Conservation (phyloP, 177 flowering plant genomes). For the Vitis hybrid region DNA sequence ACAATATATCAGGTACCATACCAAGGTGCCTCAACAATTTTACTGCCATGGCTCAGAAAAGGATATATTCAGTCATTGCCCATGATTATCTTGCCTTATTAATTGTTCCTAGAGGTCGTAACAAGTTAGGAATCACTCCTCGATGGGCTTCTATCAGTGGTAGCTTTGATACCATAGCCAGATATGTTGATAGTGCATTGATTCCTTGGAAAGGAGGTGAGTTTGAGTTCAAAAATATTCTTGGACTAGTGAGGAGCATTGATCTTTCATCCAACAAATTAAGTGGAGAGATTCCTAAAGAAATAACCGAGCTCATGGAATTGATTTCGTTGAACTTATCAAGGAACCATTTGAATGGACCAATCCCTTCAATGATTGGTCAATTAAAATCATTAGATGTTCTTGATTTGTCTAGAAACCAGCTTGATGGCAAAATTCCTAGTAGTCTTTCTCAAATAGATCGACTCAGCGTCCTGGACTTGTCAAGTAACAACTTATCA, state of each 20-base stretch:
- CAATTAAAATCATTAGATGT: neutral
- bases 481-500: too few species aligned
- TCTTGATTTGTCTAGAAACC: neutral
- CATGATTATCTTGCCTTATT: too few species aligned
- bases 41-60: too few species aligned
- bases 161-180: neutral
- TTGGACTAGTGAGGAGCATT: neutral
- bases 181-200: neutral
- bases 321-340: neutral
- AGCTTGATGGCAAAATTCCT: neutral
- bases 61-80: too few species aligned
- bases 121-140: neutral
- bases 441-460: too few species aligned
- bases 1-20: too few species aligned
- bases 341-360: neutral
- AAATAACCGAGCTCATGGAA: neutral
- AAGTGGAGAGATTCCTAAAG: neutral
- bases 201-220: neutral
- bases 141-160: neutral
- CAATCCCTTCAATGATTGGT: neutral
- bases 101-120: neutral
- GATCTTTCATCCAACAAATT: conserved; percentile 1
- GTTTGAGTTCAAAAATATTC: neutral
- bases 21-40: too few species aligned
- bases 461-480: too few species aligned